Evolutionary conservation across 2,329 filamentous ascomycete genomes (phyloP).

Genomic region (Atkinsonella texensis): DNA sequence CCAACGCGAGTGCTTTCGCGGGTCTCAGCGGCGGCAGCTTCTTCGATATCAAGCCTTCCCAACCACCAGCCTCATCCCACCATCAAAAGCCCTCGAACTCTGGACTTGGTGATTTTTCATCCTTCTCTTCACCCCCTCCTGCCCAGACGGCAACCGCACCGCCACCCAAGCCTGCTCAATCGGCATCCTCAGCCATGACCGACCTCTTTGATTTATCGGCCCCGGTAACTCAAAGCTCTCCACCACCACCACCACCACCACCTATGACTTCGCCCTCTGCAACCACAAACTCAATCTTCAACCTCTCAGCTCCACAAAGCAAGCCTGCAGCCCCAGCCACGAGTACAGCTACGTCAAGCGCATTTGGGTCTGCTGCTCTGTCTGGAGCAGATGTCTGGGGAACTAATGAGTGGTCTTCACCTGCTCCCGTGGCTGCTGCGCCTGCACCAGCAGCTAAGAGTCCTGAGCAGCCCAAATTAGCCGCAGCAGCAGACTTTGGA

Average conservation of each 20-base stretch:
- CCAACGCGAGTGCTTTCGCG: constrained; percentile 32
- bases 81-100: constrained; percentile 42
- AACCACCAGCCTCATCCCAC: constrained; percentile 36
- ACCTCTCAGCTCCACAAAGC: constrained; percentile 49
- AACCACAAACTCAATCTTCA: constrained; percentile 59
- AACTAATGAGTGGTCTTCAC: constrained; percentile 65
- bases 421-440: constrained; percentile 21
- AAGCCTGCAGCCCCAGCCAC: constrained; percentile 33
- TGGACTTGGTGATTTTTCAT: constrained; percentile 56
- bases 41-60: constrained; percentile 64
- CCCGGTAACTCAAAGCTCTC: constrained; percentile 34
- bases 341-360: constrained; percentile 19
- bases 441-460: constrained; percentile 37
- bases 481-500: constrained; percentile 50
- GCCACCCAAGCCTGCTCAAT: constrained; percentile 28
- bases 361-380: constrained; percentile 27
- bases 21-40: constrained; percentile 63
- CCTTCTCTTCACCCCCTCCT: constrained; percentile 34
- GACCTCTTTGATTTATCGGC: constrained; percentile 73
- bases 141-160: constrained; percentile 16
- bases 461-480: constrained; percentile 32
- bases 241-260: constrained; percentile 24
- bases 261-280: constrained; percentile 28
- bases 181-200: constrained; percentile 49
- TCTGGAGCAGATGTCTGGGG: constrained; percentile 69